phyloP scores from a whole-genome alignment of 148 eudicot genomes.

The Nyssa sinensis region DNA sequence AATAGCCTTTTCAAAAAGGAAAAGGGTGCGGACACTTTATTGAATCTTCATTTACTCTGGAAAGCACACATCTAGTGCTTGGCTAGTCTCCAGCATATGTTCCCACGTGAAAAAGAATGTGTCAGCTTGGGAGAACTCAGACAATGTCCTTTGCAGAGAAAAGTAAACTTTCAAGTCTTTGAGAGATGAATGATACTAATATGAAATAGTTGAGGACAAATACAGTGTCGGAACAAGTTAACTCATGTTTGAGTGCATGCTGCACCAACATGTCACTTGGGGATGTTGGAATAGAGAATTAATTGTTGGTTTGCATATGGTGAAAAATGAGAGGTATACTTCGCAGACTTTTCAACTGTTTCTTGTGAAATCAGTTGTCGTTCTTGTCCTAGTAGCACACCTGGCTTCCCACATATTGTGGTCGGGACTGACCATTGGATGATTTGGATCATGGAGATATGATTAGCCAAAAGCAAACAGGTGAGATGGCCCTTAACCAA shows the following conservation, averaged over 20 bases:
- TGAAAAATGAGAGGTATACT: background rate
- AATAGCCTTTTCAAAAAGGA: background rate
- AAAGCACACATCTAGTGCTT: no score
- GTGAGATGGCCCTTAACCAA: background rate
- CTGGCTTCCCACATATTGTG: constrained; percentile 16
- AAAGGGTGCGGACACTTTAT: background rate
- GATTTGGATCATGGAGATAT: constrained; percentile 18
- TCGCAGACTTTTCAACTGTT: background rate
- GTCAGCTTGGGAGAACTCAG: background rate
- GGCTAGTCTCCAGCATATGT: no score
- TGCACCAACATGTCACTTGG: constrained; percentile 16
- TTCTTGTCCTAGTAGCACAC: constrained; percentile 22
- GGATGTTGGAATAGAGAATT: background rate
- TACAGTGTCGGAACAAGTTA: background rate
- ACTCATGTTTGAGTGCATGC: constrained; percentile 8
- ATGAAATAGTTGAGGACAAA: background rate
- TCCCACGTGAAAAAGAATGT: background rate
- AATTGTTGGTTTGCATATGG: no score
- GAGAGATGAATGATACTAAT: background rate
- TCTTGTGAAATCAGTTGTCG: background rate
- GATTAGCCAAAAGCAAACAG: constrained; percentile 4
- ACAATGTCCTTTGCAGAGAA: constrained; percentile 3
- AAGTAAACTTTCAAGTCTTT: no score
- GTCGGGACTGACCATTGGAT: constrained; percentile 7
- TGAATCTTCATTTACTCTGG: no score